phyloP scores from a whole-genome alignment of 352 stramenopile species.

The Phytophthora litchii region DNA sequence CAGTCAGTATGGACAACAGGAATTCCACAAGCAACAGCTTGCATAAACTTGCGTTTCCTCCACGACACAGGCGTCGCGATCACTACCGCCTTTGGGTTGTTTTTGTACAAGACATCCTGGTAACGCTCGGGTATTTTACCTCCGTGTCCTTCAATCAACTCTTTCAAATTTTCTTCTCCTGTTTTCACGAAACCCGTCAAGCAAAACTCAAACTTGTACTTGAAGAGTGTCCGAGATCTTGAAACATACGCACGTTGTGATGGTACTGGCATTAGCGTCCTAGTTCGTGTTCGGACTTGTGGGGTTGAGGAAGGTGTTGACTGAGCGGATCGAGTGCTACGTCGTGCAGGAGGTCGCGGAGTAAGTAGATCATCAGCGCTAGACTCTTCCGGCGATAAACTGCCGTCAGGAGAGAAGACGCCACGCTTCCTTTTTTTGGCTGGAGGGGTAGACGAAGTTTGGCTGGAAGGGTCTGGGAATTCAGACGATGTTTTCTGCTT shows the following conservation, averaged over 20 bases:
- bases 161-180: conserved; percentile 51
- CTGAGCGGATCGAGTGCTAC: conserved; percentile 25
- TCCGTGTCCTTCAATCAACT: conserved; percentile 72
- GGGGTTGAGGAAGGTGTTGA: conserved; percentile 50
- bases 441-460: conserved; percentile 16
- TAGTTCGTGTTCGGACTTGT: conserved; percentile 54
- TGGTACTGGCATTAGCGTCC: conserved; percentile 55
- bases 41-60: conserved; percentile 85
- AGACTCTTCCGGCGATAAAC: conserved; percentile 8
- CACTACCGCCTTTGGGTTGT: conserved; percentile 64
- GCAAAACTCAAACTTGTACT: conserved; percentile 80
- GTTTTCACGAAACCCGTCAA: conserved; percentile 70
- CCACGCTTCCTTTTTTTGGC: conserved; percentile 26
- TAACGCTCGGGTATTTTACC: conserved; percentile 57
- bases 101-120: conserved; percentile 54
- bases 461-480: conserved; percentile 6
- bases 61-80: conserved; percentile 78
- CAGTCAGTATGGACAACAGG: conserved; percentile 84
- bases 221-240: conserved; percentile 65
- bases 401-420: conserved; percentile 15
- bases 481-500: conserved; percentile 20
- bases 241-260: conserved; percentile 51
- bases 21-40: conserved; percentile 80
- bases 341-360: conserved; percentile 21
- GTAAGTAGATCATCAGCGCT: conserved; percentile 13